Percentiles rank a stretch among this genome's conserved stretches.
phyloP scores from a whole-genome alignment of 164 flowering plant species.

The Hamamelis virginiana region DNA sequence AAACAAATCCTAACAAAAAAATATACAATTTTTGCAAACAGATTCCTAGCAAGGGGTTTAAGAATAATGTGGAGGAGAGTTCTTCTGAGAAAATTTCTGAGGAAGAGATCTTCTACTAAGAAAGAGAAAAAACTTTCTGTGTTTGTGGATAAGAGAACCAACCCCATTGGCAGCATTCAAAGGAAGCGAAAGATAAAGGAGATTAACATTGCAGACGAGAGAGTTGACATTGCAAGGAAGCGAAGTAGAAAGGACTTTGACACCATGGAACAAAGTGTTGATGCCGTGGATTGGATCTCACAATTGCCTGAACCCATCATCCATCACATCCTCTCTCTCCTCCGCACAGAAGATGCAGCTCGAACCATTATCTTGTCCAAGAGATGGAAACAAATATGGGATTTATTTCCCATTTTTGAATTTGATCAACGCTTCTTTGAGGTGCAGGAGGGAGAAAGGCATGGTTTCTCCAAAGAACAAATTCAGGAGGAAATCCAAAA shows the following conservation, averaged over 20 bases:
- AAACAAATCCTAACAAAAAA: background rate
- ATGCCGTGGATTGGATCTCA: constrained; percentile 19
- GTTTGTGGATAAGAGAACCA: background rate
- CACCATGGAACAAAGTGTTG: constrained; percentile 6
- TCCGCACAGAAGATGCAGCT: constrained; percentile 22
- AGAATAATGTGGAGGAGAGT: background rate
- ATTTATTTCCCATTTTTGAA: constrained; percentile 16
- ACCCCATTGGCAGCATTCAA: background rate
- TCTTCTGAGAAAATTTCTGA: background rate
- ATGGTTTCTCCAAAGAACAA: background rate
- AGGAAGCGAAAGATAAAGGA: constrained; percentile 9
- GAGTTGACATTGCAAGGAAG: constrained; percentile 7
- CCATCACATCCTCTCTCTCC: constrained; percentile 24
- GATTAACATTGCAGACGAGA: background rate
- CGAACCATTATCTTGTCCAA: constrained; percentile 32
- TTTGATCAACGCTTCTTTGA: constrained; percentile 26
- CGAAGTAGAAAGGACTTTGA: background rate
- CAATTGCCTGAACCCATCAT: constrained; percentile 29
- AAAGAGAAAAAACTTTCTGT: background rate
- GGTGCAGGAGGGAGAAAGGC: background rate
- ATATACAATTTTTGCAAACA: background rate
- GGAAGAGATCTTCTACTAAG: background rate
- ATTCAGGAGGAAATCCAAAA: background rate
- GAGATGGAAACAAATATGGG: constrained; percentile 25
- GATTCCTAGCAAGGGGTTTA: background rate